A percentile compares a stretch with the other conserved stretches of the same genome.
These are phyloP conservation scores for Cryptococcus sp. DNA, from an alignment of 1,284 basidiomycete genomes.

Conservation along the genomic window DNA sequence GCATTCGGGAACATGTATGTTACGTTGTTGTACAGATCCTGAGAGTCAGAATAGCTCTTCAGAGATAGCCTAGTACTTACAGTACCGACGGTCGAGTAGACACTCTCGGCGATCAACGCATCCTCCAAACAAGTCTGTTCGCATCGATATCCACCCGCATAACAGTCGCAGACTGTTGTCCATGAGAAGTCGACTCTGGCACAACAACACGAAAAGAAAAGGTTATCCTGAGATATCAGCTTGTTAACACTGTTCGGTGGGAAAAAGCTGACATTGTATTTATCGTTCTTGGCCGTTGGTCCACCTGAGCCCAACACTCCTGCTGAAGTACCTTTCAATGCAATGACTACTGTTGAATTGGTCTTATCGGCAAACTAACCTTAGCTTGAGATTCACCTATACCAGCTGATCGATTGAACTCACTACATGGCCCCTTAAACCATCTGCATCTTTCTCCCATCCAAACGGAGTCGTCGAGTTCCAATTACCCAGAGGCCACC, in stretches of 20 bases:
- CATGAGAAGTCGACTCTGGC: slow-evolving; percentile 91
- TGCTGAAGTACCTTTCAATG: slow-evolving; percentile 91
- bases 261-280: slow-evolving; percentile 59
- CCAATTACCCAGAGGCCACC: slow-evolving; percentile 73
- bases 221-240: slow-evolving; percentile 62
- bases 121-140: slow-evolving; percentile 75
- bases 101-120: slow-evolving; percentile 71
- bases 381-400: slow-evolving; percentile 16
- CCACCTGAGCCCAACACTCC: slow-evolving; percentile 73
- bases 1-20: slow-evolving; percentile 89
- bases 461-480: slow-evolving; percentile 73
- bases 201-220: slow-evolving; percentile 98
- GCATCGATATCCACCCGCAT: slow-evolving; percentile 75
- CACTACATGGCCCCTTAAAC: slow-evolving; percentile 79
- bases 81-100: slow-evolving; percentile 68
- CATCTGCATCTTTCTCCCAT: slow-evolving; percentile 83
- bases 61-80: slow-evolving; percentile 47
- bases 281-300: slow-evolving; percentile 85
- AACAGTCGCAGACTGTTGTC: slow-evolving; percentile 92
- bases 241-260: not conserved
- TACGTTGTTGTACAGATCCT: slow-evolving; percentile 91
- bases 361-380: slow-evolving; percentile 66
- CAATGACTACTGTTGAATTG: slow-evolving; percentile 80
- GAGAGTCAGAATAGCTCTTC: slow-evolving; percentile 9
- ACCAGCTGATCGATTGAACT: slow-evolving; percentile 7